These are phyloP conservation scores for Catenaria anguillulae DNA, from an alignment of 371 early-diverging fungal genomes.

Conservation along the genomic window DNA sequence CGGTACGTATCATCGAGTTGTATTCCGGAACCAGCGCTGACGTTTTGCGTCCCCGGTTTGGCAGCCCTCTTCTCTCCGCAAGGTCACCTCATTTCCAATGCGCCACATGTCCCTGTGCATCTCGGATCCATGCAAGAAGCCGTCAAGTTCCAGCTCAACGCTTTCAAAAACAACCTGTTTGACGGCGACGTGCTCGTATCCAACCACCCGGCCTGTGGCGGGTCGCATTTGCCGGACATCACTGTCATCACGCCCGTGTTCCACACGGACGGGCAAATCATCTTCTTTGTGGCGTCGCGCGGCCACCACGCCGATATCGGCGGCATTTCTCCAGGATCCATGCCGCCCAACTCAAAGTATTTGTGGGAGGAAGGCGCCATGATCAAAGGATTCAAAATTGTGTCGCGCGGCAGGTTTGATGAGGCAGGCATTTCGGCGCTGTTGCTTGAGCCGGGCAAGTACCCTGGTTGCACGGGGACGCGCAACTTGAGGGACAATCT, in stretches of 20 bases:
- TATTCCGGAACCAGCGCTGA: too few species aligned
- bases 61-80: background rate
- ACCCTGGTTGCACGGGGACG: conserved; percentile 75
- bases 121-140: conserved; percentile 83
- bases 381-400: conserved; percentile 74
- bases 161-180: conserved; percentile 36
- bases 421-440: conserved; percentile 51
- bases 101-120: conserved; percentile 94
- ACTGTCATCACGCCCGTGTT: conserved; percentile 96
- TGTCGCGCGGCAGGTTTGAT: conserved; percentile 62
- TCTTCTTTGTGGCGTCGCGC: conserved; percentile 87
- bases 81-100: conserved; percentile 20
- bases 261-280: conserved; percentile 36
- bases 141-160: conserved; percentile 71
- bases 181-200: conserved; percentile 83
- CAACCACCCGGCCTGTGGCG: conserved; percentile 93
- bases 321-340: conserved; percentile 55
- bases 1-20: conserved; percentile 59
- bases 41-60: too few species aligned
- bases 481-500: conserved; percentile 22
- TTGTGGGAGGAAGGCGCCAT: conserved; percentile 52
- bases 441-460: conserved; percentile 61
- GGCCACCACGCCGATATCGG: conserved; percentile 97
- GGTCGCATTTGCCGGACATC: conserved; percentile 89
- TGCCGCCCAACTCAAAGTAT: conserved; percentile 75